phyloP scores from a whole-genome alignment of 78 protist species.

The Pigoraptor vietnamica region DNA sequence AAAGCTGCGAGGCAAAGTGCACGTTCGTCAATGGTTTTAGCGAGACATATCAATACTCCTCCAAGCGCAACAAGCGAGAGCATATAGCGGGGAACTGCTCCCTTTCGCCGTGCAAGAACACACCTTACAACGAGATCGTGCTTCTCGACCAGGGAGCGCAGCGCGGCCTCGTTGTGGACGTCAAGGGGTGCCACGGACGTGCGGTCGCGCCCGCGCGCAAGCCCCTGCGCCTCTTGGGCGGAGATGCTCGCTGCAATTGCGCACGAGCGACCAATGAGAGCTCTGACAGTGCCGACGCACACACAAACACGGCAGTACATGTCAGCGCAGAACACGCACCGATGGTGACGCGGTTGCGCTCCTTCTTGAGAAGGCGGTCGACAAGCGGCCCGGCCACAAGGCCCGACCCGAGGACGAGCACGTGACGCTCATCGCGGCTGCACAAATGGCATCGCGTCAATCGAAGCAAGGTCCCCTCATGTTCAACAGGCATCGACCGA shows the following conservation, averaged over 20 bases:
- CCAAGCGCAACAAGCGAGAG: too few relatives aligned
- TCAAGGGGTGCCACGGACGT: neutral
- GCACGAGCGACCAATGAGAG: too few relatives aligned
- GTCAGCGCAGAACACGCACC: neutral
- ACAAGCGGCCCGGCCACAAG: constrained; percentile 39
- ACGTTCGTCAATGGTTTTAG: too few relatives aligned
- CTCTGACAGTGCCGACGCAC: neutral
- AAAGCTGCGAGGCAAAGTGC: neutral
- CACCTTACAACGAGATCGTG: neutral
- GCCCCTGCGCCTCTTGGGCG: neutral
- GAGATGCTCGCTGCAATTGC: neutral
- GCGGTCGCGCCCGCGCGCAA: neutral
- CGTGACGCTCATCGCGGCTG: neutral
- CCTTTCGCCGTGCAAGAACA: too few relatives aligned
- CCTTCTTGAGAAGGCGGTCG: constrained; percentile 16
- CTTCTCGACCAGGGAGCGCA: neutral
- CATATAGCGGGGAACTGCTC: too few relatives aligned
- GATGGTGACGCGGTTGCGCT: neutral
- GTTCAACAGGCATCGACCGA: too few relatives aligned
- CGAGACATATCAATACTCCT: too few relatives aligned
- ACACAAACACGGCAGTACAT: neutral
- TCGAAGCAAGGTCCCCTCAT: too few relatives aligned
- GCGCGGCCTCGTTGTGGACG: neutral
- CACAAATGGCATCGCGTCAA: too few relatives aligned
- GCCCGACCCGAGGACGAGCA: constrained; percentile 60